A percentile compares a stretch with the other conserved stretches of the same genome.
Evolutionary conservation across 2,329 filamentous ascomycete genomes (phyloP).

Genomic region (Pseudocercospora cruenta): DNA sequence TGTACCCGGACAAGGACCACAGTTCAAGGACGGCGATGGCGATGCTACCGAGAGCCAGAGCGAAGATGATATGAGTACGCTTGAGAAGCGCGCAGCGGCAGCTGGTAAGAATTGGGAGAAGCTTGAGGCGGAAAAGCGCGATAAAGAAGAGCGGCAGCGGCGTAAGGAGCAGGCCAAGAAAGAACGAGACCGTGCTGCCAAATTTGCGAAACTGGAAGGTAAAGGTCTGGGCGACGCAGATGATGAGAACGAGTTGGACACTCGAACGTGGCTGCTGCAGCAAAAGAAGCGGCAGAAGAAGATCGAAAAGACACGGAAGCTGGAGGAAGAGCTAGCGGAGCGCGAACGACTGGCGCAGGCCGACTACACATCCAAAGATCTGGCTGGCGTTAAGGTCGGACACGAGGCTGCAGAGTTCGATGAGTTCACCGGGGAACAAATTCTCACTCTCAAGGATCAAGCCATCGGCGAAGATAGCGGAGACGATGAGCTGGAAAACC

Average conservation of each 20-base stretch:
- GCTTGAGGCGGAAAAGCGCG: conserved; percentile 67
- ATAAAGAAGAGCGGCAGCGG: conserved; percentile 78
- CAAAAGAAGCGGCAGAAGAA: conserved; percentile 95
- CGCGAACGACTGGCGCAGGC: conserved; percentile 67
- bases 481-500: conserved; percentile 85
- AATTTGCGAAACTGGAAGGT: conserved; percentile 75
- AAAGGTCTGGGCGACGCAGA: conserved; percentile 79
- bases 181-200: conserved; percentile 80
- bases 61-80: conserved; percentile 72
- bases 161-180: conserved; percentile 82
- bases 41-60: conserved; percentile 40
- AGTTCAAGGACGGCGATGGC: conserved; percentile 57
- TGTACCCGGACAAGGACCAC: conserved; percentile 71
- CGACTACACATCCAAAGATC: conserved; percentile 82
- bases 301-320: conserved; percentile 71
- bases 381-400: conserved; percentile 88
- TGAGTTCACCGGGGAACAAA: conserved; percentile 75
- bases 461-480: conserved; percentile 79
- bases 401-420: conserved; percentile 83
- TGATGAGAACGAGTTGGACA: conserved; percentile 67
- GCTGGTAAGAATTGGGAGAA: conserved; percentile 76
- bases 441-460: conserved; percentile 91
- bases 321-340: conserved; percentile 77
- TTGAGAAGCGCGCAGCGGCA: conserved; percentile 77
- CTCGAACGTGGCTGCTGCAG: conserved; percentile 82